Base-by-base conservation (phyloP, 2,329 filamentous ascomycete genomes). In the Diaporthe batatas region DNA sequence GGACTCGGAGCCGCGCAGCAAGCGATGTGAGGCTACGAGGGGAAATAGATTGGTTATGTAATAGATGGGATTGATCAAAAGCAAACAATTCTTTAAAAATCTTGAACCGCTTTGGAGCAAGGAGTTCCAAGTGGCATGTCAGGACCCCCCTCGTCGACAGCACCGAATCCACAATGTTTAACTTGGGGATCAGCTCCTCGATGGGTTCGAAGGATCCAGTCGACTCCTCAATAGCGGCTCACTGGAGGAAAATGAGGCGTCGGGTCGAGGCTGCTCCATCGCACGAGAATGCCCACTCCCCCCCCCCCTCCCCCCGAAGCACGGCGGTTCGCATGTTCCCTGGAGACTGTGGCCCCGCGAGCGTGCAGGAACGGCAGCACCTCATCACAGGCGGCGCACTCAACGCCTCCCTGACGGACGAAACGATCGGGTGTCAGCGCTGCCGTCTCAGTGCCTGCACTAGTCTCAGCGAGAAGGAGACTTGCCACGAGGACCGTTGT, bases 1-100 rank as follows among this genome's bases (percentile, higher is more conserved):
- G 62, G 47, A 39, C 44, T 39, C n/a, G 47, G 62, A 39, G 47
- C 47, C 62, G 62, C 32, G n/a, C 47, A 39, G 32, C n/a, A 39
- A 67, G 62, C 32, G 53, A 39, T 39, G 62, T 53, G 62, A 67
- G 32, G 62, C 44, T 6, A 53, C 47, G 62, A 23, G 62, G 44
- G 44, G 44, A 47, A 32, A 67, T 67, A 67, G 62, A 67, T 71
- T 73, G 71, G 71, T 68, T 72, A 70, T 68, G 59, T 70, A 64
- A 62, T 72, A 72, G 71, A 72, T 32, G 53, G 68, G 59, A 57
- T 58, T 34, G n/a, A 58, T 62, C 58, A 73, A 71, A 65, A 67
- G 62, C 62, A 34, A 39, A 16, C 62, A 39, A 32, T 53, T 47
- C 53, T 67, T 42, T 42, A 29, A 42, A 42, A 39, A 67, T 21